These are phyloP conservation scores for Fusarium sp. DNA, from an alignment of 2,329 filamentous ascomycete species.

Conservation along the genomic window DNA sequence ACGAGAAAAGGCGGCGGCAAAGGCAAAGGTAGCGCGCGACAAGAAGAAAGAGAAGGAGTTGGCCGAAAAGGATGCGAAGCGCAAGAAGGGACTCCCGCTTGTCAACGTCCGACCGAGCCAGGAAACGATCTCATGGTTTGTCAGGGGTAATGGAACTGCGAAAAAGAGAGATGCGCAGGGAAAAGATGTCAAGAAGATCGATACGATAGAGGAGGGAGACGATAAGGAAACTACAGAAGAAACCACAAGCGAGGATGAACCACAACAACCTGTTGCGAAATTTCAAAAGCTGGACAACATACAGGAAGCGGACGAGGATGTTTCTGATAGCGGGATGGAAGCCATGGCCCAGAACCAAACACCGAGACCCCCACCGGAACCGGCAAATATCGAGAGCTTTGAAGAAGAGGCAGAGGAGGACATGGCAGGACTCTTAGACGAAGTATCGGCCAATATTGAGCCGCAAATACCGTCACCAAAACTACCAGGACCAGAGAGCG, in stretches of 20 bases:
- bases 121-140: slow-evolving; percentile 69
- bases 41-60: slow-evolving; percentile 70
- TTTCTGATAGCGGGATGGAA: background rate
- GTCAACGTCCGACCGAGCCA: slow-evolving; percentile 71
- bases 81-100: slow-evolving; percentile 66
- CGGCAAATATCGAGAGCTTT: background rate
- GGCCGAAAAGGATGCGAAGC: slow-evolving; percentile 65
- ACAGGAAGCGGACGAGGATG: slow-evolving; percentile 35
- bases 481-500: background rate
- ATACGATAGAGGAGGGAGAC: slow-evolving; percentile 12
- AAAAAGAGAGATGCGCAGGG: slow-evolving; percentile 52
- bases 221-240: background rate
- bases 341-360: background rate
- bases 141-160: slow-evolving; percentile 55
- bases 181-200: slow-evolving; percentile 20
- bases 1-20: slow-evolving; percentile 63
- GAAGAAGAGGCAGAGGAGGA: background rate
- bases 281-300: slow-evolving; percentile 21
- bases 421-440: background rate
- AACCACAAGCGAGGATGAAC: slow-evolving; percentile 1
- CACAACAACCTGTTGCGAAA: slow-evolving; percentile 3
- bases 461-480: background rate
- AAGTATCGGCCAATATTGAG: background rate
- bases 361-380: background rate
- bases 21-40: slow-evolving; percentile 66